Conservation (phyloP, 805 yeast genomes). For the Barnettozyma populi region DNA sequence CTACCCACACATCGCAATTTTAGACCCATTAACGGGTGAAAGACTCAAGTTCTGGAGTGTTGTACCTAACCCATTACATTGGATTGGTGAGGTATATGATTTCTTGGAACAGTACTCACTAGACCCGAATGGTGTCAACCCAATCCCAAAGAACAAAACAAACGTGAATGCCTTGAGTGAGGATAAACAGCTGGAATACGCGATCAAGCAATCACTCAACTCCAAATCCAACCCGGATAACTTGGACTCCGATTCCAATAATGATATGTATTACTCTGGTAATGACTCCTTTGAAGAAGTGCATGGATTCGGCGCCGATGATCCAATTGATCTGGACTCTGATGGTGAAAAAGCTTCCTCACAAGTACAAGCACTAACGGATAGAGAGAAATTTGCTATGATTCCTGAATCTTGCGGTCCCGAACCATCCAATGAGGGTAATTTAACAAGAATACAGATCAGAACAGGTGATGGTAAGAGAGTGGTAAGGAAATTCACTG, state of each 20-base stretch:
- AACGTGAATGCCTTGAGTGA: constrained; percentile 60
- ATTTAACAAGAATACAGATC: constrained; percentile 67
- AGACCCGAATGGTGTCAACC: constrained; percentile 59
- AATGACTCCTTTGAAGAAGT: constrained; percentile 19
- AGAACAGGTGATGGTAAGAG: constrained; percentile 85
- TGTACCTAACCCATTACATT: constrained; percentile 53
- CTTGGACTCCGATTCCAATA: constrained; percentile 11
- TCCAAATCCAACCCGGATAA: constrained; percentile 7
- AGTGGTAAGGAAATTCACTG: constrained; percentile 60
- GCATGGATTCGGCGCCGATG: constrained; percentile 12
- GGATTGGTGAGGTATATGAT: constrained; percentile 62
- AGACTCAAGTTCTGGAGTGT: constrained; percentile 72
- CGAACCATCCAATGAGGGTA: constrained; percentile 54
- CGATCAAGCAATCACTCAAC: constrained; percentile 61
- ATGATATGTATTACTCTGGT: constrained; percentile 17
- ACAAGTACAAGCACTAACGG: constrained; percentile 25
- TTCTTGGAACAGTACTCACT: constrained; percentile 65
- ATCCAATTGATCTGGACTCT: constrained; percentile 23
- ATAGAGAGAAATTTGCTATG: constrained; percentile 40
- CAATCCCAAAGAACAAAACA: constrained; percentile 54
- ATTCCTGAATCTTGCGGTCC: constrained; percentile 47
- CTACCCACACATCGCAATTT: constrained; percentile 84
- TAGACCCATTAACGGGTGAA: constrained; percentile 96
- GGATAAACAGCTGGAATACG: constrained; percentile 78
- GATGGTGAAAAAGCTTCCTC: constrained; percentile 9